Conservation (phyloP, 2,329 filamentous ascomycete species). For the Aureobasidium lini region DNA sequence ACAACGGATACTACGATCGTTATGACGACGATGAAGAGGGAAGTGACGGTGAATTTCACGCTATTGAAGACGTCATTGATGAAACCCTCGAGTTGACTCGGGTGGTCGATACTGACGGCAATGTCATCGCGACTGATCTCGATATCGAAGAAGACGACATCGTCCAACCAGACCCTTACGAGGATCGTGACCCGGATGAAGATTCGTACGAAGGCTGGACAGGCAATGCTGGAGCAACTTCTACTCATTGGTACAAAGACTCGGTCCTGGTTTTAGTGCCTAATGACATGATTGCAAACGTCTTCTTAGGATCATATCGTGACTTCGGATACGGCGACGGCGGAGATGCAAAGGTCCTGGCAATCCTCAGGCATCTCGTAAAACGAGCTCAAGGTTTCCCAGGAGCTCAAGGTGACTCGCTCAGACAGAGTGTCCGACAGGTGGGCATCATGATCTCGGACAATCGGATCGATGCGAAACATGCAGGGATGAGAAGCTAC, state of each 20-base stretch:
- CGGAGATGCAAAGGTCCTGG: not conserved
- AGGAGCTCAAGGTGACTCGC: not conserved
- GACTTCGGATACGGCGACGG: not conserved
- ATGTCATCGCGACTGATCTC: slow-evolving; percentile 10
- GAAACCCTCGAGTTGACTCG: slow-evolving; percentile 13
- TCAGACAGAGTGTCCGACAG: not conserved
- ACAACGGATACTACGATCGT: not conserved
- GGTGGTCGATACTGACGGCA: slow-evolving; percentile 17
- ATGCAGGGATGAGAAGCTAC: not conserved
- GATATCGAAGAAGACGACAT: slow-evolving; percentile 17
- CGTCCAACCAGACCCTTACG: slow-evolving; percentile 19
- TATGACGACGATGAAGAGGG: slow-evolving; percentile 14
- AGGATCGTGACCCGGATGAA: slow-evolving; percentile 21
- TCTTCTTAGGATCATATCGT: not conserved
- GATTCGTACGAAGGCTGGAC: slow-evolving; percentile 24
- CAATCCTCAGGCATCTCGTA: not conserved
- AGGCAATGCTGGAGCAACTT: slow-evolving; percentile 22
- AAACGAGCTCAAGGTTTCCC: not conserved
- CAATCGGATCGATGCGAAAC: not conserved
- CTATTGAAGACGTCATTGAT: slow-evolving; percentile 15
- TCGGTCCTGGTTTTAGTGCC: slow-evolving; percentile 17
- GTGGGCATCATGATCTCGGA: not conserved
- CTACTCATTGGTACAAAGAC: slow-evolving; percentile 25
- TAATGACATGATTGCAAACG: not conserved
- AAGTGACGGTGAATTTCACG: not conserved